These are phyloP conservation scores for Leccinellum rugosiceps DNA, from an alignment of 768 basidiomycete species.

Conservation along the genomic window DNA sequence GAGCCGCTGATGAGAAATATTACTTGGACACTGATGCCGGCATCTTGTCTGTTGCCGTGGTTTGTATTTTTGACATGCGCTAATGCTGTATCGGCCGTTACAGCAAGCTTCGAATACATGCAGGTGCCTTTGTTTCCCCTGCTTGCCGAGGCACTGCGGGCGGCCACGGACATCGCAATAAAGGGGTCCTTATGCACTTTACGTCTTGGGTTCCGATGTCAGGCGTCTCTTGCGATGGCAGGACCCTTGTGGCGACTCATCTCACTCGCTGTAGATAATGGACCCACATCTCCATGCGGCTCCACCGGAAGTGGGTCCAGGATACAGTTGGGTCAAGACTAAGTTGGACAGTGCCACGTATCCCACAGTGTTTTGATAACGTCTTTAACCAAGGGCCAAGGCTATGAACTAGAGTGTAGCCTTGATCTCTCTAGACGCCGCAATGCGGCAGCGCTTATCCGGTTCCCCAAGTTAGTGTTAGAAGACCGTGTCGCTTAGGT, in stretches of 20 bases:
- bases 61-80: neutral
- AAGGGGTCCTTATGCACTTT: neutral
- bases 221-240: neutral
- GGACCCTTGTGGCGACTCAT: neutral
- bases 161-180: neutral
- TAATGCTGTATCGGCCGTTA: neutral
- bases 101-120: neutral
- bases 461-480: neutral
- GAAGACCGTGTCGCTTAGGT: neutral
- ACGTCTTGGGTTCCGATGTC: neutral
- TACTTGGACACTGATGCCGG: slow-evolving; percentile 6
- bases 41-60: slow-evolving; percentile 9
- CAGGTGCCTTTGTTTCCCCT: neutral
- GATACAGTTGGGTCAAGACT: neutral
- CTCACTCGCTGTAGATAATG: neutral
- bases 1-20: neutral
- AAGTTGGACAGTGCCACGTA: neutral
- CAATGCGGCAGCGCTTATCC: neutral
- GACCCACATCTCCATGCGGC: neutral
- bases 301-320: neutral
- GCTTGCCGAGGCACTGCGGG: neutral
- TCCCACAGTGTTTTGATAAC: neutral
- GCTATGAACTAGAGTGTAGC: neutral
- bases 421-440: neutral
- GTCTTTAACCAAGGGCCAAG: neutral